Conservation (phyloP, 306 rosid genomes). For the Prunus padus region DNA sequence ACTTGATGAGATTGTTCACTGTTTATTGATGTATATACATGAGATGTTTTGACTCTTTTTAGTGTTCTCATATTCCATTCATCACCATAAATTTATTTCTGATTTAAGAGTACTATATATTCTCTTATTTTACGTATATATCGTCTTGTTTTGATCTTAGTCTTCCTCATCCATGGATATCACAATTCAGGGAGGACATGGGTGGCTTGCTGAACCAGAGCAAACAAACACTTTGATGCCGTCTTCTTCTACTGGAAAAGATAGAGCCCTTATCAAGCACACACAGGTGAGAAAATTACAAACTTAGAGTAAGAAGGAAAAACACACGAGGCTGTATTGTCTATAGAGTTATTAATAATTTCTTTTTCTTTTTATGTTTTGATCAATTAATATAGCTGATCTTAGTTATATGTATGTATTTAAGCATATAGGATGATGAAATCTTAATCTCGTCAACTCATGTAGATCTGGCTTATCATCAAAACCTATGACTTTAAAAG, state of each 20-base stretch:
- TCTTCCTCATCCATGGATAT: not conserved
- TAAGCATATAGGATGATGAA: not conserved
- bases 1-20: not conserved
- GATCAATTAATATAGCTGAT: not conserved
- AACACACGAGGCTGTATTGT: not conserved
- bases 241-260: not conserved
- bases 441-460: not conserved
- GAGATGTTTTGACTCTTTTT: not conserved
- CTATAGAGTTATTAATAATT: not conserved
- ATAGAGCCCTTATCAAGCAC: conserved; percentile 9
- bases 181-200: not conserved
- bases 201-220: conserved; percentile 3
- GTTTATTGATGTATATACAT: not conserved
- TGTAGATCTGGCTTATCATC: not conserved
- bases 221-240: not conserved
- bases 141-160: not conserved
- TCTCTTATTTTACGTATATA: not conserved
- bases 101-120: not conserved
- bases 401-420: not conserved
- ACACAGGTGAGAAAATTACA: conserved; percentile 12
- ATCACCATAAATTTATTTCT: not conserved
- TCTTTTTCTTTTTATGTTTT: not conserved
- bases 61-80: not conserved
- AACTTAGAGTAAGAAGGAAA: not conserved
- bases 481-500: not conserved